These are phyloP conservation scores for Adenanthera pavonina DNA, from an alignment of 306 rosid genomes.

Conservation along the genomic window DNA sequence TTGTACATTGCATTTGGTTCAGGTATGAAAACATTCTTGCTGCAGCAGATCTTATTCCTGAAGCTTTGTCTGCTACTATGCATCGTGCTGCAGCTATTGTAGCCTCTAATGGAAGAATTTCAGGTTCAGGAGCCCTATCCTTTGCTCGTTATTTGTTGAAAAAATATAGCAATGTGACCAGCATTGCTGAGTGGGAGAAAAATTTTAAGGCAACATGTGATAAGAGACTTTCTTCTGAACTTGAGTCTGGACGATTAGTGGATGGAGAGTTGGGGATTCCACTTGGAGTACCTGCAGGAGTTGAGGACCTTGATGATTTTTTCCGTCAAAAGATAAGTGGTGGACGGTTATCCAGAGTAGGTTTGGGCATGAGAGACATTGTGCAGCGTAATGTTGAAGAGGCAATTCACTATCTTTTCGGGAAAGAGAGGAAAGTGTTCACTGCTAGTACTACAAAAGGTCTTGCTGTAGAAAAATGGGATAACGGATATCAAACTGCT, in stretches of 20 bases:
- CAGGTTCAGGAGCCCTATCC: slow-evolving; percentile 64
- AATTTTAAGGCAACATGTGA: slow-evolving; percentile 74
- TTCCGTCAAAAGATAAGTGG: slow-evolving; percentile 85
- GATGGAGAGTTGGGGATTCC: slow-evolving; percentile 82
- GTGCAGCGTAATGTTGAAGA: slow-evolving; percentile 83
- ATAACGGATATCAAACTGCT: slow-evolving; percentile 83
- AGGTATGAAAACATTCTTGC: slow-evolving; percentile 85
- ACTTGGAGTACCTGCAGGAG: slow-evolving; percentile 89
- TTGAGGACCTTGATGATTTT: slow-evolving; percentile 89
- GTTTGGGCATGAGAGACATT: slow-evolving; percentile 77
- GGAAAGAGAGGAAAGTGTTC: slow-evolving; percentile 77
- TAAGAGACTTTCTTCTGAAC: slow-evolving; percentile 80
- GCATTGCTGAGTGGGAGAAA: slow-evolving; percentile 88
- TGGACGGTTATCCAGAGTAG: slow-evolving; percentile 83
- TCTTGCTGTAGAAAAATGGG: slow-evolving; percentile 72
- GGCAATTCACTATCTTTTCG: slow-evolving; percentile 56
- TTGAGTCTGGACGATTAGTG: slow-evolving; percentile 69
- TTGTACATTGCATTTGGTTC: slow-evolving; percentile 51
- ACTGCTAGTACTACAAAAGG: slow-evolving; percentile 65
- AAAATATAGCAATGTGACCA: slow-evolving; percentile 63
- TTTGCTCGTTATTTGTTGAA: slow-evolving; percentile 75
- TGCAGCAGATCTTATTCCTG: slow-evolving; percentile 84
- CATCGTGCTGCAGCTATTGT: slow-evolving; percentile 66
- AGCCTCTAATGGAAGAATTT: slow-evolving; percentile 76
- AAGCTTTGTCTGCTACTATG: slow-evolving; percentile 67